phyloP scores from a whole-genome alignment of 2,329 filamentous ascomycete genomes.

The Monosporascus sp. region DNA sequence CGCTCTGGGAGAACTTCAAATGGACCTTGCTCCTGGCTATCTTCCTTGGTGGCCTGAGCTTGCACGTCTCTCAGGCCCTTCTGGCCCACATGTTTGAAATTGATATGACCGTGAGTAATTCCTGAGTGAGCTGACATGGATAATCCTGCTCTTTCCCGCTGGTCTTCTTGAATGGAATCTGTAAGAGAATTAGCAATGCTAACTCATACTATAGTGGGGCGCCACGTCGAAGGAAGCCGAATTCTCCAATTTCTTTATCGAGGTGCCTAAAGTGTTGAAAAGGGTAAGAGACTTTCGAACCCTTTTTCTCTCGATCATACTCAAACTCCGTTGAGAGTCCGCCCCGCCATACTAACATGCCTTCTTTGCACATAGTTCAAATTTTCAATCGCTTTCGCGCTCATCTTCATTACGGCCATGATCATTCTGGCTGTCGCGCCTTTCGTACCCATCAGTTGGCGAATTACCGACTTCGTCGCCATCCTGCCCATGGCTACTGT shows the following conservation, averaged over 20 bases:
- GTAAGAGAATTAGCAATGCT: background rate
- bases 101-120: constrained; percentile 55
- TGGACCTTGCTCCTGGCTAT: constrained; percentile 72
- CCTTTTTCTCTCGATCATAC: constrained; percentile 33
- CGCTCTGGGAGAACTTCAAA: constrained; percentile 62
- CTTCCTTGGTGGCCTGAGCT: constrained; percentile 75
- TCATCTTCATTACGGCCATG: constrained; percentile 56
- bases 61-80: constrained; percentile 77
- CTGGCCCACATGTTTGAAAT: constrained; percentile 80
- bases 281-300: constrained; percentile 54
- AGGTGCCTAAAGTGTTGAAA: constrained; percentile 73
- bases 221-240: constrained; percentile 79
- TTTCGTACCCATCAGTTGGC: constrained; percentile 63
- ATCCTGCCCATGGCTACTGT: constrained; percentile 73
- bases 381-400: constrained; percentile 61
- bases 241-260: constrained; percentile 79
- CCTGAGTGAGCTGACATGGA: too few relatives aligned
- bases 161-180: background rate
- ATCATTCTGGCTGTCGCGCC: constrained; percentile 57
- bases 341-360: background rate
- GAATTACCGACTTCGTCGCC: constrained; percentile 67
- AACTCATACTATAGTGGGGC: constrained; percentile 51
- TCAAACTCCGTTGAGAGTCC: constrained; percentile 16
- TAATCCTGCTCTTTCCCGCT: too few relatives aligned
- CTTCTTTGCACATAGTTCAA: constrained; percentile 53